These are phyloP conservation scores for Aspergillus wentii DNA, from an alignment of 495 filamentous ascomycete genomes.

Conservation along the genomic window DNA sequence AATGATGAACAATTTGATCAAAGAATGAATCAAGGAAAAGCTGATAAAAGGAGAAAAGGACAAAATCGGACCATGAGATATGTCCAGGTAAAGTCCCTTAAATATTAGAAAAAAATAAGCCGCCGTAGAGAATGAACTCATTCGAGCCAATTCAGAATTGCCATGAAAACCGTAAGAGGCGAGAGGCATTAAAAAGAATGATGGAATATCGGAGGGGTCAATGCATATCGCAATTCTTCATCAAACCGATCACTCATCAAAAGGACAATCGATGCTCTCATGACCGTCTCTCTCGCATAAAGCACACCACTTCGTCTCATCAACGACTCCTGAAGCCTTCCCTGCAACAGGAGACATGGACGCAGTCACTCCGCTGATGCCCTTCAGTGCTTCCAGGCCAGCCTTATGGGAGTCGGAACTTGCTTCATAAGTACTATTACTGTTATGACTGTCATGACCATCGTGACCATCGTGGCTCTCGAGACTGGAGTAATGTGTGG, in stretches of 20 bases:
- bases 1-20: neutral
- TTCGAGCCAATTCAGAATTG: no score
- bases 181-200: no score
- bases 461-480: no score
- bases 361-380: constrained; percentile 40
- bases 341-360: constrained; percentile 58
- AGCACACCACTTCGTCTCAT: constrained; percentile 92
- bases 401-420: constrained; percentile 29
- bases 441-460: no score
- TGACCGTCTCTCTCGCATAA: constrained; percentile 95
- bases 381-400: constrained; percentile 57
- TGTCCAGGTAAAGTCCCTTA: no score
- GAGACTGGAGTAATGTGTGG: constrained; percentile 9
- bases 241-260: constrained; percentile 70
- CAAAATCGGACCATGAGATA: constrained; percentile 1
- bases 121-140: no score
- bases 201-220: no score
- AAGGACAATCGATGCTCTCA: constrained; percentile 90
- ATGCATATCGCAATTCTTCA: constrained; percentile 8
- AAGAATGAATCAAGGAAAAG: no score
- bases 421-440: constrained; percentile 12
- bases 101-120: no score
- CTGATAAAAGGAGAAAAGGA: neutral
- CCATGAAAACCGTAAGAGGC: no score
- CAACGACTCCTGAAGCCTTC: constrained; percentile 73